Base-by-base conservation (phyloP, 495 filamentous ascomycete genomes). In the Aspergillus incahuasiensis region DNA sequence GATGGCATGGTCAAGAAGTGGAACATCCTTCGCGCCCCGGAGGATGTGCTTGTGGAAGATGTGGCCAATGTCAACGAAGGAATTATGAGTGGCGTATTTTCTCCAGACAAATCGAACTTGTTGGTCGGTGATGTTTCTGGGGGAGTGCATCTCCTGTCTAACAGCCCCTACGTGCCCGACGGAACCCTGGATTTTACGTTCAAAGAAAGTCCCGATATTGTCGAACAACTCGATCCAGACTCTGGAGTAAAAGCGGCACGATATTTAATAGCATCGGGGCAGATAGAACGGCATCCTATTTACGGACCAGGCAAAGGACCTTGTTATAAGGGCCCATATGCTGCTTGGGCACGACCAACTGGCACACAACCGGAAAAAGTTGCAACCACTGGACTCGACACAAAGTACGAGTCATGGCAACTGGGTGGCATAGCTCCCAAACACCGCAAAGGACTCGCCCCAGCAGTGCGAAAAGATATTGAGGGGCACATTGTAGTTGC, bases 1-100 rank as follows among this genome's bases (percentile, higher is more conserved):
- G 94, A 98, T 64, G 92, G 94, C 1, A 74, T 87, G 0, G 76
- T 98, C 6, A 96, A 91, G 52, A 79, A 84, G 18, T 98, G 94
- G 94, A 84, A 97, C 64, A 76, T 95, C 19, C 76, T 76, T 42
- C 79, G 79, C 19, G 77, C 85, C 3, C 62, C 75, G 0, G 77
- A 82, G 34, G 75, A 86, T 64, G 81, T 75, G 0, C 77, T 87
- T 25, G 76, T 96, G n/a, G 69, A 79, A 21, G 79, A 92, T 58
- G 62, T 79, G 1, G 75, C 75, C 4, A 67, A 59, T 3, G 67
- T 86, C 1, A 52, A 74, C 5, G 75, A 79, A 8, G 79, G 73
- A 3, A 74, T 85, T 12, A 77, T 77, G 64, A 71, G 73, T 15
- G 91, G 88, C 9, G 79, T 84, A 3, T 92, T 92, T 55, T 90